phyloP scores from a whole-genome alignment of 805 yeast genomes.

The Nakazawaea wyomingensis region DNA sequence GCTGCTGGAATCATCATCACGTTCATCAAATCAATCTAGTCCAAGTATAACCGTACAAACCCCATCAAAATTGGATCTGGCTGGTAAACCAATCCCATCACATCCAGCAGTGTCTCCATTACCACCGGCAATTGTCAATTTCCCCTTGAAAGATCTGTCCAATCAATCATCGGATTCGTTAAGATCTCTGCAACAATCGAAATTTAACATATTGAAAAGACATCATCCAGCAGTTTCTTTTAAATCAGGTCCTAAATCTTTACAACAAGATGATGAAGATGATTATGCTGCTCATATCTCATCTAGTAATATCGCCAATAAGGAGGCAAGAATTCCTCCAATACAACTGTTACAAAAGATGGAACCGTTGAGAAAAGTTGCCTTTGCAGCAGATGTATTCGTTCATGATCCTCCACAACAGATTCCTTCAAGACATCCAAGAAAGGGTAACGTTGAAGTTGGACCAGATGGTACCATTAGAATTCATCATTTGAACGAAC shows the following conservation, averaged over 20 bases:
- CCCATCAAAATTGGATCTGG: constrained; percentile 29
- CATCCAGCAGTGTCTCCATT: constrained; percentile 43
- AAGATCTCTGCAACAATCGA: background rate
- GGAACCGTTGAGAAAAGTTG: constrained; percentile 53
- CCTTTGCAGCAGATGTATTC: constrained; percentile 72
- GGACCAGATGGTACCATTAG: constrained; percentile 28
- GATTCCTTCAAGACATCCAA: constrained; percentile 81
- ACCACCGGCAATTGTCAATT: constrained; percentile 41
- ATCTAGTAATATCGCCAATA: constrained; percentile 9
- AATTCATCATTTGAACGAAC: constrained; percentile 28
- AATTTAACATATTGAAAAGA: constrained; percentile 1
- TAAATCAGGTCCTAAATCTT: background rate
- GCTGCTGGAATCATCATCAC: constrained; percentile 6
- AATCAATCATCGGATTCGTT: background rate
- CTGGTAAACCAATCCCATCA: constrained; percentile 44
- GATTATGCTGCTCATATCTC: constrained; percentile 13
- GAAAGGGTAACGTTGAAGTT: constrained; percentile 64
- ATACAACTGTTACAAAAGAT: constrained; percentile 21
- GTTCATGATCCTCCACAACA: constrained; percentile 88
- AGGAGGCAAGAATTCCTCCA: constrained; percentile 21
- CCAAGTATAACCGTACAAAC: too few relatives aligned
- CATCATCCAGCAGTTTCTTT: background rate
- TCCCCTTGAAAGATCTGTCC: background rate
- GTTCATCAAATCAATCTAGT: constrained; percentile 21
- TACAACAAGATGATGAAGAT: constrained; percentile 7